phyloP scores from a whole-genome alignment of 2,329 filamentous ascomycete genomes.

The Lachnellula hyalina region DNA sequence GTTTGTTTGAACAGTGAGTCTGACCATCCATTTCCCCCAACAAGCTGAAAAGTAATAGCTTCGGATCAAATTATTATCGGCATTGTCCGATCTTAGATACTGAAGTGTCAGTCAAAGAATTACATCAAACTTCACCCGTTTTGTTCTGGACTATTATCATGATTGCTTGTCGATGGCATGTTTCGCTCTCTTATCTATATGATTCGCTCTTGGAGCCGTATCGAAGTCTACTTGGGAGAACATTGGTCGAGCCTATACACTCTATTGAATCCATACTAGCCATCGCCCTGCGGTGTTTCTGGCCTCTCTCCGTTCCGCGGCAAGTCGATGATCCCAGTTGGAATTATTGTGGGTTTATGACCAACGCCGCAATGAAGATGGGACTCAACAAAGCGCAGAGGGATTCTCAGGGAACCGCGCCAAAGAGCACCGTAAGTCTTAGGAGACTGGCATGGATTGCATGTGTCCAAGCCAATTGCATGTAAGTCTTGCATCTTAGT shows the following conservation, averaged over 20 bases:
- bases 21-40: neutral
- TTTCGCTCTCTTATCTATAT: conserved; percentile 1
- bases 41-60: neutral
- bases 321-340: conserved; percentile 13
- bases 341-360: conserved; percentile 15
- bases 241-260: conserved; percentile 1
- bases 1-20: neutral
- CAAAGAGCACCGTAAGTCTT: neutral
- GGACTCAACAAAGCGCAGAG: conserved; percentile 6
- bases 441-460: conserved; percentile 6
- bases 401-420: neutral
- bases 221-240: conserved; percentile 6
- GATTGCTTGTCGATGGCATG: conserved; percentile 9
- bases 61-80: conserved; percentile 8
- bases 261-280: conserved; percentile 14
- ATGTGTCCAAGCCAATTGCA: conserved; percentile 3
- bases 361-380: conserved; percentile 8
- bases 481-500: neutral
- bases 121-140: conserved; percentile 3
- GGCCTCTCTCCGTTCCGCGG: conserved; percentile 20
- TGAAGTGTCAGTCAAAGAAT: neutral
- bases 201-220: conserved; percentile 3
- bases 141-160: conserved; percentile 17
- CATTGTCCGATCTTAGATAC: conserved; percentile 12
- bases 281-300: conserved; percentile 19